Base-by-base conservation (phyloP, 306 rosid genomes). In the Prunus mira region DNA sequence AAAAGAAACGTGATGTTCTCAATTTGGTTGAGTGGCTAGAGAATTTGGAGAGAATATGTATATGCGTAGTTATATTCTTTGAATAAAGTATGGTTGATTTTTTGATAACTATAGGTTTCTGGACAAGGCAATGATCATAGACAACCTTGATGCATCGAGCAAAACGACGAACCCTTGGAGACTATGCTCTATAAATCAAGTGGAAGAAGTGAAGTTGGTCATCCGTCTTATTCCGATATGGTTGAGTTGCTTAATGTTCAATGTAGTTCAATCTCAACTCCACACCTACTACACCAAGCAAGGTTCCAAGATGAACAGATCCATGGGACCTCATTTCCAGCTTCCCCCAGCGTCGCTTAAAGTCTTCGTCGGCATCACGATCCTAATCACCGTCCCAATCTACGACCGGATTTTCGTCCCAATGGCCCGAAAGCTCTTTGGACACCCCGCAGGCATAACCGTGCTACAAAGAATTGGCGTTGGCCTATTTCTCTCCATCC, bases 141-240 rank as follows among this genome's bases (percentile, higher is more conserved):
- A 91, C 63, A 76, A 82, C 56, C 2, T 63, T 3, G 96, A 91
- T 52, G 74, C 76, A 6, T 65, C 84, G 52, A 88, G 80, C 58
- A 82, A 87, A 60, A 65, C 63, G 9, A 84, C 82, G 63, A 80
- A 89, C 18, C 96, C 91, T 0, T 93, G 98, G 97, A 89, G 97
- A 67, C 73, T 93, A 56, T 89, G 97, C 80, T 84, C 93, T 18
- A 74, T 84, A 52, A 79, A 69, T 2, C 92, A 89, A 82, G 97
- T 93, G 12, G 97, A 91, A 79, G 97, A 93, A 82, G 93, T 80
- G 32, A 91, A 93, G 88, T 84, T 89, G 1, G 83, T 91, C 13
- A 67, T 88, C 28, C 89, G 98, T 5, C 80, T 93, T 15, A 82
- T 89, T 57, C 97, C 98, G 19, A 82, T 91, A 55, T 93, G 98